Percentiles rank a stretch among this genome's conserved stretches.
Evolutionary conservation across 257 asterid species (phyloP).

Genomic region (Forsythia viridissima): DNA sequence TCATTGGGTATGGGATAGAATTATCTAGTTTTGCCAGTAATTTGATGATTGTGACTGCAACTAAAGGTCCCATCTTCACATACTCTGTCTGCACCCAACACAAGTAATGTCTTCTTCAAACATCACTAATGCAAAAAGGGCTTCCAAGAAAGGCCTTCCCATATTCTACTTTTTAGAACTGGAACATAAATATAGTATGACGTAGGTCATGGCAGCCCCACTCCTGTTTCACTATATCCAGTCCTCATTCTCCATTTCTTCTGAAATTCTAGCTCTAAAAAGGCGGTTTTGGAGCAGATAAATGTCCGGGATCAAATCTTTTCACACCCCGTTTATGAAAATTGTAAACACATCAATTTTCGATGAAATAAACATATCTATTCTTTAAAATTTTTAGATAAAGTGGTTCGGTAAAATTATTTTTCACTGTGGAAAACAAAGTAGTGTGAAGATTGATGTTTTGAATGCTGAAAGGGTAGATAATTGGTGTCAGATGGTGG

Average conservation of each 20-base stretch:
- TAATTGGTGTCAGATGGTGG: conserved; percentile 49
- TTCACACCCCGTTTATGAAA: too few species aligned
- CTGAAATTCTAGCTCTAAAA: neutral
- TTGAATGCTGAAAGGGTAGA: conserved; percentile 18
- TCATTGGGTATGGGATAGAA: neutral
- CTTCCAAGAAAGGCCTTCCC: conserved; percentile 11
- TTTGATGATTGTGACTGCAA: conserved; percentile 20
- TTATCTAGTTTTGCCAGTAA: conserved; percentile 3
- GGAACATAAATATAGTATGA: neutral
- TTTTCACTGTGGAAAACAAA: conserved; percentile 12
- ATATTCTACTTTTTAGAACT: neutral
- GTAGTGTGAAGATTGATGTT: conserved; percentile 8
- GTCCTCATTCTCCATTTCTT: neutral
- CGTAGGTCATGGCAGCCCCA: neutral
- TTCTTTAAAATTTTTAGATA: too few species aligned
- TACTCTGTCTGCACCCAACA: neutral
- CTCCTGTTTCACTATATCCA: neutral
- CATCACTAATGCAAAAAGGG: conserved; percentile 4
- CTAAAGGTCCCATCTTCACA: conserved; percentile 6
- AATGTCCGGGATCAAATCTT: neutral
- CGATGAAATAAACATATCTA: too few species aligned
- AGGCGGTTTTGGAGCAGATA: neutral
- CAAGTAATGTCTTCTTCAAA: neutral
- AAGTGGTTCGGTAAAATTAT: neutral
- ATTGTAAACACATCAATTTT: too few species aligned